Evolutionary conservation across 805 yeast genomes (phyloP), one percentile per base, ranked within the genome.

Genomic region (Tetrapisispora fleetii): DNA sequence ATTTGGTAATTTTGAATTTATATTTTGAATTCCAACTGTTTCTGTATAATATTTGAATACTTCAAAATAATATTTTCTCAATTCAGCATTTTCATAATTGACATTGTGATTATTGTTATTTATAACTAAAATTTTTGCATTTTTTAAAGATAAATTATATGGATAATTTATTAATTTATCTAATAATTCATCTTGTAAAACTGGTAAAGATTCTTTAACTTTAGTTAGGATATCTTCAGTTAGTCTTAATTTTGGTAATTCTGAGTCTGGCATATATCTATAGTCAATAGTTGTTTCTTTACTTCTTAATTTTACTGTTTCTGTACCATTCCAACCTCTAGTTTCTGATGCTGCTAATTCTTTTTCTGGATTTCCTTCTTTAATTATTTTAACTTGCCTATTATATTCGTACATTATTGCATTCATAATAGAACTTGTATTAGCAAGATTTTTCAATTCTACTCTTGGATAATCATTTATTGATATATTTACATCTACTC

Each of bases 401-500:
- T 66, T 62, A 58, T 78, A 85, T 63, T 90, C 98, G 58, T 69
- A 78, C 51, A 76, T 73, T 27, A 89, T 76, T 0, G 99, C 96
- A 47, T 77, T 78, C 14, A 76, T 69, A 17, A 91, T 86, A 8
- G 95, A 90, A 16, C 87, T 76, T 0, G 89, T 81, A 30, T 90
- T 86, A 10, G 95, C 85, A 56, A 93, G 69, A 64, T 93, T 93
- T 63, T 93, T 93, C 58, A 93, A 75, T 58, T 93, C 99, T 21
- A 91, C 88, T 51, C 98, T 67, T 39, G 80, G 73, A 48, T 83
- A 80, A 17, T 75, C 77, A 52, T 79, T 78, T 6, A 91, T 80
- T 22, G 95, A 85, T n/a, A 93, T 76, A 55, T 93, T 93, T 10
- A 88, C 98, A 60, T 93, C 99, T 4, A 91, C 93, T 58, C 99